A percentile compares a stretch with the other conserved stretches of the same genome.
Evolutionary conservation across 2,329 filamentous ascomycete species (phyloP).

Genomic region (Nemania abortiva): DNA sequence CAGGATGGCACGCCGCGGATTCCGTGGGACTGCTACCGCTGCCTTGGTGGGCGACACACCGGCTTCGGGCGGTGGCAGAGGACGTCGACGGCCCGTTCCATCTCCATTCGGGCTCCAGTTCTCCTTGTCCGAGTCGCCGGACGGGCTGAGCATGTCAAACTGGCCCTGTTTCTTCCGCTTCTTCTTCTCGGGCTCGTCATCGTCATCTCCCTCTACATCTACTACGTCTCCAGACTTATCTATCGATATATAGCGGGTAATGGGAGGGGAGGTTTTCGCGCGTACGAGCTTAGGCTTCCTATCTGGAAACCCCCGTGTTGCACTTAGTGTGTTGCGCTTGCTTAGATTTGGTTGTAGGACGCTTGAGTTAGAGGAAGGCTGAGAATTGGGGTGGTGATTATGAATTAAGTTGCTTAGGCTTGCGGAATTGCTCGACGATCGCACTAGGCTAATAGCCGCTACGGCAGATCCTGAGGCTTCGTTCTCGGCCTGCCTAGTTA

Average conservation of each 20-base stretch:
- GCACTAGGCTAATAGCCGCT: constrained; percentile 83
- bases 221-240: constrained; percentile 45
- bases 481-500: constrained; percentile 84
- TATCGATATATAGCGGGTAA: constrained; percentile 21
- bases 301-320: constrained; percentile 47
- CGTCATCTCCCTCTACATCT: constrained; percentile 42
- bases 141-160: constrained; percentile 56
- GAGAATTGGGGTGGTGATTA: constrained; percentile 39
- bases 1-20: constrained; percentile 57
- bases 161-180: constrained; percentile 57
- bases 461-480: constrained; percentile 83
- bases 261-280: constrained; percentile 59
- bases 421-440: constrained; percentile 73
- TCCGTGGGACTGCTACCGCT: constrained; percentile 41
- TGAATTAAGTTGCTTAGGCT: constrained; percentile 55
- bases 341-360: constrained; percentile 67
- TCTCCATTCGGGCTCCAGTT: constrained; percentile 78
- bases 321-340: constrained; percentile 71
- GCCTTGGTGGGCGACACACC: constrained; percentile 20
- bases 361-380: constrained; percentile 21
- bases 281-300: constrained; percentile 75
- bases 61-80: constrained; percentile 18
- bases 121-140: constrained; percentile 91
- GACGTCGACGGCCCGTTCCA: constrained; percentile 49
- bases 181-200: constrained; percentile 47